phyloP scores from a whole-genome alignment of 2,329 filamentous ascomycete genomes.

The Cryphonectria parasitica region DNA sequence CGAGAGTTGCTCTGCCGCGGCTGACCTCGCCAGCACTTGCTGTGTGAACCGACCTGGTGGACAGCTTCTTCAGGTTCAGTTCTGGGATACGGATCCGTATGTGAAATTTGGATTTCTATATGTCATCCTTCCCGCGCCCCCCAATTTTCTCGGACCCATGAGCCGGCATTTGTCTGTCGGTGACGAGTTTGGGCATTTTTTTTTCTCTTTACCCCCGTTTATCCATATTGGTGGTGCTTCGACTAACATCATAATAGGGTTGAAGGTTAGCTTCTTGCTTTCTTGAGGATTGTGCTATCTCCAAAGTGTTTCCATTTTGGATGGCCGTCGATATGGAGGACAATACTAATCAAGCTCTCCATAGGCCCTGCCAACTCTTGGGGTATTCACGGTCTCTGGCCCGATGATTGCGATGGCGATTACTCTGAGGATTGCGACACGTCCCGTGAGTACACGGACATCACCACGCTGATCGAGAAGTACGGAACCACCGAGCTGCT shows the following conservation, averaged over 20 bases:
- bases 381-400: constrained; percentile 29
- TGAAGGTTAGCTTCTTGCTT: constrained; percentile 16
- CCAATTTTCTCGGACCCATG: not conserved
- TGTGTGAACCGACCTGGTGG: constrained; percentile 28
- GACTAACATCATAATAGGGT: constrained; percentile 2
- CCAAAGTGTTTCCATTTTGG: not conserved
- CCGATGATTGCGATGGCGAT: constrained; percentile 25
- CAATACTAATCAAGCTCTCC: not conserved
- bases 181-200: not conserved
- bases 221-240: not conserved
- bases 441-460: constrained; percentile 24
- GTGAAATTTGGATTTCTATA: not conserved
- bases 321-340: not conserved
- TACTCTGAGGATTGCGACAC: constrained; percentile 21
- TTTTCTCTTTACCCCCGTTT: not conserved
- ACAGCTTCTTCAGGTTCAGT: constrained; percentile 26
- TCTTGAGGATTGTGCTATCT: not conserved
- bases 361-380: constrained; percentile 26
- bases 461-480: constrained; percentile 23
- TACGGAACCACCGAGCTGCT: constrained; percentile 22
- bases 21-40: constrained; percentile 18
- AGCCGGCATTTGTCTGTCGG: not conserved
- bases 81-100: constrained; percentile 29
- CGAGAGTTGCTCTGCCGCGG: constrained; percentile 25
- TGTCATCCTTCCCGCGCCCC: not conserved